Base-by-base conservation (phyloP, 805 yeast genomes). In the Saccharomycopsis schoenii region DNA sequence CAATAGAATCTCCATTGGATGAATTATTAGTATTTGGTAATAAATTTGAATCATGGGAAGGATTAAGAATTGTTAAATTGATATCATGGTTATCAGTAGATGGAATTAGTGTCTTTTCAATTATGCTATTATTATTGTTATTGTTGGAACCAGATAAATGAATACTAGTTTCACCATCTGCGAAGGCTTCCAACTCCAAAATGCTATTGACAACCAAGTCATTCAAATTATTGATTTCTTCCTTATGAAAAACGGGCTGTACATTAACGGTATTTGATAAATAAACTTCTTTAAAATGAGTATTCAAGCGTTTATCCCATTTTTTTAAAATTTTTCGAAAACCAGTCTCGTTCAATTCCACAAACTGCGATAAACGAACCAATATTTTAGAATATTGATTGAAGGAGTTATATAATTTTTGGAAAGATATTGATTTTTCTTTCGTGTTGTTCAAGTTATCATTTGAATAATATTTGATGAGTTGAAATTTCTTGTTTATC, bases 301-400 rank as follows among this genome's bases (percentile, higher is more conserved):
- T 89, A 69, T 93, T 91, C 24, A 97, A 90, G 64, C 97, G 79
- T 73, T 94, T 94, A 74, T 94, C 99, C 99, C 99, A 94, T 75
- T 94, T 94, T 72, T 94, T 94, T 68, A 94, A 81, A 36, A 90
- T 97, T 74, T 94, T 94, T 24, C 96, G 85, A 73, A 94, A 94
- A 14, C 99, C 99, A 0, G 96, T 89, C 68, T 92, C 97, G 71
- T 94, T 94, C 62, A 94, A 78, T 72, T 92, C 97, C 47, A 94
- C 90, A 73, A 89, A 94, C 72, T 93, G 97, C 70, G 94, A 97
- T 34, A 94, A 77, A 62, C 96, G 80, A 64, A 88, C 88, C 65
- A 94, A 76, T 72, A 94, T 98, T 66, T 91, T 88, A 59, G 96
- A 86, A 67, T 89, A 89, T 68, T 94, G 85, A 71, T 86, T 89